A percentile compares a stretch with the other conserved stretches of the same genome.
Evolutionary conservation across 2,329 filamentous ascomycete genomes (phyloP).

Genomic region (Clarireedia homoeocarpa): DNA sequence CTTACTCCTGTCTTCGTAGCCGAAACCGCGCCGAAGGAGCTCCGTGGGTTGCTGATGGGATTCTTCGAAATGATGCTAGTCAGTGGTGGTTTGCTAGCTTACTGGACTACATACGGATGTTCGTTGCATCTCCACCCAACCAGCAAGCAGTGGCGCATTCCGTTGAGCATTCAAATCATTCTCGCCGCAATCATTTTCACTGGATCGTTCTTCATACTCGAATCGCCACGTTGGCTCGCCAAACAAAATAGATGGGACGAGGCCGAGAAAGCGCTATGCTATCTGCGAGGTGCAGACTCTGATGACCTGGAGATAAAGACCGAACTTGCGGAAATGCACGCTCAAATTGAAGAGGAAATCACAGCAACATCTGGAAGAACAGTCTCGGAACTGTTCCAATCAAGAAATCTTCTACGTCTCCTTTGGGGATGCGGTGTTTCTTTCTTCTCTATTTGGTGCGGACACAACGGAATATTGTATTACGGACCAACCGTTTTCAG

Average conservation of each 20-base stretch:
- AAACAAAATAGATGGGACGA: slow-evolving; percentile 56
- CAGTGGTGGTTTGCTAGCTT: slow-evolving; percentile 34
- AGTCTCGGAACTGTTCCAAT: slow-evolving; percentile 39
- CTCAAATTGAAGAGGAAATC: slow-evolving; percentile 41
- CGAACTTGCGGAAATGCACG: slow-evolving; percentile 35
- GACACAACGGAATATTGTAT: slow-evolving; percentile 4
- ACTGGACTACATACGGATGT: slow-evolving; percentile 33
- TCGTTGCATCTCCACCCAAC: slow-evolving; percentile 29
- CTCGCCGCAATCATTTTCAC: slow-evolving; percentile 54
- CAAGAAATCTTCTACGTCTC: slow-evolving; percentile 1
- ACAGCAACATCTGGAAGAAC: slow-evolving; percentile 37
- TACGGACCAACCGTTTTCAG: slow-evolving; percentile 8
- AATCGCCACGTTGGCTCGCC: slow-evolving; percentile 57
- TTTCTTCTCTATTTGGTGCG: slow-evolving; percentile 5
- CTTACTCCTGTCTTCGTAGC: slow-evolving; percentile 33
- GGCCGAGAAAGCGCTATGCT: slow-evolving; percentile 43
- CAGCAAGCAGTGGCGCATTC: slow-evolving; percentile 44
- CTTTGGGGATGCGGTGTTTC: slow-evolving; percentile 5
- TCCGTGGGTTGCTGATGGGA: slow-evolving; percentile 36
- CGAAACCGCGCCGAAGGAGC: slow-evolving; percentile 48
- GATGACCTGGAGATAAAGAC: slow-evolving; percentile 30
- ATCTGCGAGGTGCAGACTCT: slow-evolving; percentile 39
- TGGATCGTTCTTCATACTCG: slow-evolving; percentile 33
- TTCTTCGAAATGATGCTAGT: slow-evolving; percentile 41
- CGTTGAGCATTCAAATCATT: slow-evolving; percentile 37